phyloP scores from a whole-genome alignment of 345 rosid species.

The Gossypium sturtianum region DNA sequence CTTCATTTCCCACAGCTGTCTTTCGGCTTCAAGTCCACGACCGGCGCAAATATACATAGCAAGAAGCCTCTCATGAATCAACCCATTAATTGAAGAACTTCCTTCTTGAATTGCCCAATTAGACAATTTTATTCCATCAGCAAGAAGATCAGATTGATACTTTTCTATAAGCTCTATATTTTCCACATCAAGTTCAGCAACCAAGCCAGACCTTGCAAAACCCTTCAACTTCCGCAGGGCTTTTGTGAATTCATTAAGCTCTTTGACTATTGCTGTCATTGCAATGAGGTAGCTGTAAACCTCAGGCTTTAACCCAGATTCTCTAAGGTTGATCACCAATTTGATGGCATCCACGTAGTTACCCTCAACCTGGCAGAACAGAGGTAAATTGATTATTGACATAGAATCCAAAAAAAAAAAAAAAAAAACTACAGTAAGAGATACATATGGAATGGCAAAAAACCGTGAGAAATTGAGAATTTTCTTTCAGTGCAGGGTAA shows the following conservation, averaged over 20 bases:
- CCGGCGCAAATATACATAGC: constrained; percentile 93
- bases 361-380: constrained; percentile 61
- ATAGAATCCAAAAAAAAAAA: neutral
- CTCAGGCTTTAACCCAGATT: constrained; percentile 79
- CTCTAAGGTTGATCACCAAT: constrained; percentile 54
- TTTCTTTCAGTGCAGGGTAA: neutral
- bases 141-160: constrained; percentile 64
- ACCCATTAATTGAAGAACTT: constrained; percentile 45
- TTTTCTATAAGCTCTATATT: constrained; percentile 48
- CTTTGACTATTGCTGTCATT: constrained; percentile 92
- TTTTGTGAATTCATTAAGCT: constrained; percentile 72
- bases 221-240: constrained; percentile 65
- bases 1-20: constrained; percentile 89
- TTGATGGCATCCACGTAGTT: constrained; percentile 63
- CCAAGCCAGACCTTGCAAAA: constrained; percentile 48
- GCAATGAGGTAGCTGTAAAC: constrained; percentile 79
- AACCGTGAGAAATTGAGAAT: neutral
- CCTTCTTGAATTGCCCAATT: constrained; percentile 73
- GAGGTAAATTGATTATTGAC: constrained; percentile 8
- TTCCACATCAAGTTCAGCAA: constrained; percentile 53
- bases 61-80: constrained; percentile 78
- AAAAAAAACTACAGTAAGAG: neutral
- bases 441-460: neutral
- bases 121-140: constrained; percentile 56
- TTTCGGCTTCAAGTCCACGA: constrained; percentile 77